Evolutionary conservation across 169 alveolate genomes (phyloP).

Genomic region (Eimeria sp.): DNA sequence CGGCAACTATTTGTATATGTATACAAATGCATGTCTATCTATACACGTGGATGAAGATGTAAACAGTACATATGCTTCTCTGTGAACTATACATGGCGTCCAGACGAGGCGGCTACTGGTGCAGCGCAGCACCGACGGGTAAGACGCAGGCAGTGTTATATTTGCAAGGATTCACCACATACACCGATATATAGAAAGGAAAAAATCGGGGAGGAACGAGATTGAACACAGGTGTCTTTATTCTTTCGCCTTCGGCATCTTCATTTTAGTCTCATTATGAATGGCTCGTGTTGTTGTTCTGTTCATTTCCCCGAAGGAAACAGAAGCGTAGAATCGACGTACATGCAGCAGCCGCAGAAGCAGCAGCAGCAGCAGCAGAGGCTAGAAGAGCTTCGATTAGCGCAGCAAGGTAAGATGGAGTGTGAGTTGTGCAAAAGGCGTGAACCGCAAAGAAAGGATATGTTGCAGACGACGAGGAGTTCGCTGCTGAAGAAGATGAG

Average conservation of each 20-base stretch:
- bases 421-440: not conserved
- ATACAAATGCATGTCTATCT: not conserved
- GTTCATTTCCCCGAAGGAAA: not conserved
- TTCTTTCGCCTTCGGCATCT: no score
- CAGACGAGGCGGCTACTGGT: conserved; percentile 43
- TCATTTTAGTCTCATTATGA: not conserved
- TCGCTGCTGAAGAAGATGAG: conserved; percentile 34
- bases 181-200: not conserved
- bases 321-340: not conserved
- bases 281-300: not conserved
- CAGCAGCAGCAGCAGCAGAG: conserved; percentile 3
- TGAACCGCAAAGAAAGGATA: not conserved
- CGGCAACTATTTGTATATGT: not conserved
- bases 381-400: not conserved
- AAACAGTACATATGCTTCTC: not conserved
- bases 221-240: conserved; percentile 10
- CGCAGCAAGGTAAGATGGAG: conserved; percentile 44
- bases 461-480: not conserved
- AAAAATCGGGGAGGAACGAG: not conserved
- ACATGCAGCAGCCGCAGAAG: conserved; percentile 39
- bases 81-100: not conserved
- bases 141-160: not conserved
- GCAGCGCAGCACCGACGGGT: not conserved
- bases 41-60: not conserved
- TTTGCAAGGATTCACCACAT: not conserved